Conservation (phyloP, 768 basidiomycete genomes). For the Pisolithus microcarpus region DNA sequence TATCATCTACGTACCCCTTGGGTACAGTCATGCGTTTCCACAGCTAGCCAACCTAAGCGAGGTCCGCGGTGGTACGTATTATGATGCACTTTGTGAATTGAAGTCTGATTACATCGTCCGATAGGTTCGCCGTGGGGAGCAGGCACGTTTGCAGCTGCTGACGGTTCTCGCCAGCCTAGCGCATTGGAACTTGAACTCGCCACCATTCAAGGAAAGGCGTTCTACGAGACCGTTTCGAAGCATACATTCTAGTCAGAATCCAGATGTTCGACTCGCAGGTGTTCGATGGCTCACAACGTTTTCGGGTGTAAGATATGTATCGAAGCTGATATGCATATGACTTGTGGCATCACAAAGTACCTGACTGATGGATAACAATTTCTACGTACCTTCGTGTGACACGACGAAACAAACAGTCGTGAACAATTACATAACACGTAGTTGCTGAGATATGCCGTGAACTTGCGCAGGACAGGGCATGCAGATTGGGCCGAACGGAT, state of each 20-base stretch:
- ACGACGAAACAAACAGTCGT: too few species aligned
- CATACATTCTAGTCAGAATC: conserved; percentile 18
- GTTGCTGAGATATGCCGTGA: too few species aligned
- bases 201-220: conserved; percentile 43
- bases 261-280: background rate
- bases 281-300: background rate
- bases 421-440: too few species aligned
- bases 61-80: conserved; percentile 50
- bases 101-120: background rate
- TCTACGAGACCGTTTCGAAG: conserved; percentile 42
- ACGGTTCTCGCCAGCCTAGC: conserved; percentile 43
- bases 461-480: too few species aligned
- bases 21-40: conserved; percentile 47
- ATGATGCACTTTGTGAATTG: background rate
- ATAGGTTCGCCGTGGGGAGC: conserved; percentile 77
- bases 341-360: too few species aligned
- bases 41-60: conserved; percentile 38
- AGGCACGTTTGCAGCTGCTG: conserved; percentile 46
- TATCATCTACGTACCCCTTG: conserved; percentile 64
- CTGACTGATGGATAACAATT: too few species aligned
- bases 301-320: background rate
- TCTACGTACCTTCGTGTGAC: too few species aligned
- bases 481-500: too few species aligned
- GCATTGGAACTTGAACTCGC: conserved; percentile 47
- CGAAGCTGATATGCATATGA: too few species aligned